Conservation (phyloP, 805 yeast species). For the Saccharomycopsis fermentans region DNA sequence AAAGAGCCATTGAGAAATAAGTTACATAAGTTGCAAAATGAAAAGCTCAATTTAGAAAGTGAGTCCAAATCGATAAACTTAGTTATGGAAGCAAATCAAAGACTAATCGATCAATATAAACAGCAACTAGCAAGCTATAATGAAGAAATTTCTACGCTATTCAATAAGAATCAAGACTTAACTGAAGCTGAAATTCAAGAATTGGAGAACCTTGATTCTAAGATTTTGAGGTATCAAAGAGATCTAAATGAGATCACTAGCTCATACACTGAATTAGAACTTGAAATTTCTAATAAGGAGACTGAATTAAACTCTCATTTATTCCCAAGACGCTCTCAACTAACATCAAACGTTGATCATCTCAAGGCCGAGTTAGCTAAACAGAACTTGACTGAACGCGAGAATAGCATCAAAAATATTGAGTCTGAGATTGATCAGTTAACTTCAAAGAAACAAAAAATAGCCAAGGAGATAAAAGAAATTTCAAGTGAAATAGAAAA, state of each 20-base stretch:
- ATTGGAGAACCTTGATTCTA: slow-evolving; percentile 28
- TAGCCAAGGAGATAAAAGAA: slow-evolving; percentile 25
- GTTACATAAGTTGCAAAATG: slow-evolving; percentile 32
- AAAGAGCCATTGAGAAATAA: slow-evolving; percentile 36
- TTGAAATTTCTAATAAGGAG: slow-evolving; percentile 36
- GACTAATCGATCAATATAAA: slow-evolving; percentile 27
- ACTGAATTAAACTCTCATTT: slow-evolving; percentile 52
- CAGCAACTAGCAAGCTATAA: slow-evolving; percentile 35
- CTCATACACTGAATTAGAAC: slow-evolving; percentile 35
- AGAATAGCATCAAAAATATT: slow-evolving; percentile 19
- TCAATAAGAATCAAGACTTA: slow-evolving; percentile 36
- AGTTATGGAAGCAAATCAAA: slow-evolving; percentile 28
- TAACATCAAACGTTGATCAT: slow-evolving; percentile 22
- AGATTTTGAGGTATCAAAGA: slow-evolving; percentile 31
- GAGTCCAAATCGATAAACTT: slow-evolving; percentile 29
- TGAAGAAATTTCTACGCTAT: slow-evolving; percentile 43
- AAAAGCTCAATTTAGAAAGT: slow-evolving; percentile 35
- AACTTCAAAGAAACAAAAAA: slow-evolving; percentile 23
- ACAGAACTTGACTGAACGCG: slow-evolving; percentile 19
- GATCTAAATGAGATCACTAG: slow-evolving; percentile 33
- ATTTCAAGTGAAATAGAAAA: slow-evolving; percentile 25
- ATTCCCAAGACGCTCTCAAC: slow-evolving; percentile 39
- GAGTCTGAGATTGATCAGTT: slow-evolving; percentile 22
- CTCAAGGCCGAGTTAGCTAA: slow-evolving; percentile 18
- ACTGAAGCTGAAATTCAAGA: slow-evolving; percentile 37